These are phyloP conservation scores for Neofusicoccum sp. DNA, from an alignment of 2,329 filamentous ascomycete genomes.

Conservation along the genomic window DNA sequence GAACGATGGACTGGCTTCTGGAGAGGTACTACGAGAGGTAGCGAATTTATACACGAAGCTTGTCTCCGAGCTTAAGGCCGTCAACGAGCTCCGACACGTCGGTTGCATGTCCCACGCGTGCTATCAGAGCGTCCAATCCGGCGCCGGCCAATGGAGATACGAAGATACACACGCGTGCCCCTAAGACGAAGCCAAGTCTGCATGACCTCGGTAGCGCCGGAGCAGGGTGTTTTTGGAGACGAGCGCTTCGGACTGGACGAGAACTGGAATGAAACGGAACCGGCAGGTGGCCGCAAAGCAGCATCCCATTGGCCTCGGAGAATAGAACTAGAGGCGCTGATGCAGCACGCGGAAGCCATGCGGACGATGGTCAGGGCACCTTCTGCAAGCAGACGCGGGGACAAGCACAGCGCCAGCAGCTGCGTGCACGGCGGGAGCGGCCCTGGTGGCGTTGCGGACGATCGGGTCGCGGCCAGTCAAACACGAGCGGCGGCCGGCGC, in stretches of 20 bases:
- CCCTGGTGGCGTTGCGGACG: not conserved
- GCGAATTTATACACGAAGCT: not conserved
- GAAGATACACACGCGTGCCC: conserved; percentile 1
- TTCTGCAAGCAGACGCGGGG: not conserved
- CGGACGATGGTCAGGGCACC: conserved; percentile 3
- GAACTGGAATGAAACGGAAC: not conserved
- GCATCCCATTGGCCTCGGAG: not conserved
- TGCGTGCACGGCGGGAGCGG: not conserved
- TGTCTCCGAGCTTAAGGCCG: not conserved
- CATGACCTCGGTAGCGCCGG: conserved; percentile 15
- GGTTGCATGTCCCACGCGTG: not conserved
- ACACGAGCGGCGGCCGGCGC: not conserved
- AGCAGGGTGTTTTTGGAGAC: not conserved
- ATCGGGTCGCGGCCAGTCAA: not conserved
- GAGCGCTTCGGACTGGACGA: not conserved
- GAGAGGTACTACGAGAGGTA: not conserved
- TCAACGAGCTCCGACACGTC: not conserved
- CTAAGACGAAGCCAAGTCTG: conserved; percentile 7
- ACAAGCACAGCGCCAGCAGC: not conserved
- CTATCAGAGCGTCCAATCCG: not conserved
- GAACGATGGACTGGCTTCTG: not conserved
- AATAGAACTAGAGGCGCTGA: not conserved
- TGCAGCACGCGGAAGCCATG: not conserved
- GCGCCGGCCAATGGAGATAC: not conserved
- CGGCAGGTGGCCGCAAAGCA: not conserved